These are phyloP conservation scores for Phialophora expanda DNA, from an alignment of 2,329 filamentous ascomycete species.

Conservation along the genomic window DNA sequence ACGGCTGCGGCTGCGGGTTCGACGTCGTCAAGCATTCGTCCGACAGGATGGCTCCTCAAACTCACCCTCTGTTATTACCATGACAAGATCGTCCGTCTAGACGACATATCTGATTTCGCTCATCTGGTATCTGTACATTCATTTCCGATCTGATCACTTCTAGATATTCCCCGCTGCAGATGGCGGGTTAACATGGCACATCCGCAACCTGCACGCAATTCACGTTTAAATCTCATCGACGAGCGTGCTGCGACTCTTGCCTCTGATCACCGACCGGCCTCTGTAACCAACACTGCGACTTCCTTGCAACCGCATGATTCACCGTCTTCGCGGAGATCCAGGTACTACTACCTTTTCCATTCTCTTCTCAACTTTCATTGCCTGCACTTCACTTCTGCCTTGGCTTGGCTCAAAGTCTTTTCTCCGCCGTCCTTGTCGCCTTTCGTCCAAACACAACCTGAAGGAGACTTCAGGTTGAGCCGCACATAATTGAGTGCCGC, in stretches of 20 bases:
- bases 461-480: conserved; percentile 15
- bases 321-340: conserved; percentile 37
- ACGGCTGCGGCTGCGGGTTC: conserved; percentile 9
- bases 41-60: conserved; percentile 1
- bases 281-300: conserved; percentile 21
- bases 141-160: conserved; percentile 13
- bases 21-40: conserved; percentile 19
- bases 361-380: conserved; percentile 26
- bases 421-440: conserved; percentile 20
- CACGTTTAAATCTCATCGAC: conserved; percentile 35
- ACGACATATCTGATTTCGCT: conserved; percentile 9
- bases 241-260: conserved; percentile 41
- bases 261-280: conserved; percentile 30
- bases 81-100: background rate
- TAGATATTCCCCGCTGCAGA: conserved; percentile 24
- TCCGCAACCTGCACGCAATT: conserved; percentile 37
- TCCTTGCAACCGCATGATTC: conserved; percentile 42
- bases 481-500: conserved; percentile 19
- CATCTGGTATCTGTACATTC: conserved; percentile 14
- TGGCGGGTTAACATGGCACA: conserved; percentile 40
- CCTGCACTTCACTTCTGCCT: conserved; percentile 23
- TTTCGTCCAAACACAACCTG: conserved; percentile 19
- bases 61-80: background rate
- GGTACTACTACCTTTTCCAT: conserved; percentile 23
- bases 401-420: conserved; percentile 27